Evolutionary conservation across 202 grass and related monocot genomes (phyloP).

Genomic region (Carex arenaria): DNA sequence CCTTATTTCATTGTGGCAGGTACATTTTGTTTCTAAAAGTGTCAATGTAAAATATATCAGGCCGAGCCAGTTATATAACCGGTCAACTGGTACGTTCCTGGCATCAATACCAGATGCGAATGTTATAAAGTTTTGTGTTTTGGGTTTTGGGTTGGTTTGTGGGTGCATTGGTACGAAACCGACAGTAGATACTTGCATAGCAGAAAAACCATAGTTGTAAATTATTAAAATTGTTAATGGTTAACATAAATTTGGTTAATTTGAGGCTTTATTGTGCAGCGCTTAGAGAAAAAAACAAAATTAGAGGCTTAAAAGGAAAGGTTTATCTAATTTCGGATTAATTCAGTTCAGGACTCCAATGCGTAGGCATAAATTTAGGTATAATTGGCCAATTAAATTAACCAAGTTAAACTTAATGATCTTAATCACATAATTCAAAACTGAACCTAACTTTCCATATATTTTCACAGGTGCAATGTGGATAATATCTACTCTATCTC

Average conservation of each 20-base stretch:
- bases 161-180: neutral
- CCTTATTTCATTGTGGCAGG: constrained; percentile 75
- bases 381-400: neutral
- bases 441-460: neutral
- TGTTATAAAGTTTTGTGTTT: neutral
- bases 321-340: neutral
- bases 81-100: neutral
- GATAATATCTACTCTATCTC: constrained; percentile 57
- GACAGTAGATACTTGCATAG: neutral
- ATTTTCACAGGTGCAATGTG: constrained; percentile 48
- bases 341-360: too few species aligned
- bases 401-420: neutral
- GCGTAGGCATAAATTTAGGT: neutral
- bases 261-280: neutral
- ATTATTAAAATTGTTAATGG: neutral
- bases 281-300: neutral
- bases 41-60: neutral
- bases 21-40: neutral
- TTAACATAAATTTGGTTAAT: neutral
- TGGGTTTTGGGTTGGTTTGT: neutral
- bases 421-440: neutral
- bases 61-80: neutral
- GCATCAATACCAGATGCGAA: neutral
- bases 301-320: neutral
- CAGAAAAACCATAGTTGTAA: neutral